Conservation (phyloP, 2,329 filamentous ascomycete species). For the Aspergillus melleus region DNA sequence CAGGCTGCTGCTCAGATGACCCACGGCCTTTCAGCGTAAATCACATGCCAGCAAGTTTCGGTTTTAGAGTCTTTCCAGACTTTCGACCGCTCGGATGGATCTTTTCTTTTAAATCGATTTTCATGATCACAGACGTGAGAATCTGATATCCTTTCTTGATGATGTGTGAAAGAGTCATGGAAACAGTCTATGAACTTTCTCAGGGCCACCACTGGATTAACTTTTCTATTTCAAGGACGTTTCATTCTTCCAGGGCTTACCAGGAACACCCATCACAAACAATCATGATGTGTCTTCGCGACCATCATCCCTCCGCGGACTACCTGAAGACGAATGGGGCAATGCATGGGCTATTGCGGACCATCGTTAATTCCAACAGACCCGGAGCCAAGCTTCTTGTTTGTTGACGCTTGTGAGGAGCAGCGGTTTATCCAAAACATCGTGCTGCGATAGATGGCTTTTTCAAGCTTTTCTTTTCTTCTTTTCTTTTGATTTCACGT, state of each 20-base stretch:
- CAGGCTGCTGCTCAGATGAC: conserved; percentile 38
- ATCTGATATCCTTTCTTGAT: background rate
- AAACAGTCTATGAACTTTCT: conserved; percentile 10
- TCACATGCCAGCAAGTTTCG: conserved; percentile 2
- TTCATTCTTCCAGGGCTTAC: background rate
- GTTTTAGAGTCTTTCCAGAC: background rate
- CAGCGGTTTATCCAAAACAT: background rate
- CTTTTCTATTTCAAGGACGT: conserved; percentile 1
- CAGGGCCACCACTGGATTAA: conserved; percentile 6
- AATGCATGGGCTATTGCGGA: background rate
- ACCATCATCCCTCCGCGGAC: conserved; percentile 1
- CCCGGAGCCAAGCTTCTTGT: background rate
- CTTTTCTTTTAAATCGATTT: conserved; percentile 6
- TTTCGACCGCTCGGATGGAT: conserved; percentile 1
- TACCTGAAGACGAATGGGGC: background rate
- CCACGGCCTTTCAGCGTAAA: conserved; percentile 37
- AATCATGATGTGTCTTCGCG: conserved; percentile 2
- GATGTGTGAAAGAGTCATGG: conserved; percentile 10
- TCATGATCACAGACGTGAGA: conserved; percentile 13
- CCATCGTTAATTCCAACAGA: background rate
- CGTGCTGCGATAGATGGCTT: background rate
- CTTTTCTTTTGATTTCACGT: background rate
- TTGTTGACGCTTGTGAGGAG: background rate
- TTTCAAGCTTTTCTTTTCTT: background rate
- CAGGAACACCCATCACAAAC: background rate